Evolutionary conservation across 768 basidiomycete species (phyloP).

Genomic region (Favolaschia claudopus): DNA sequence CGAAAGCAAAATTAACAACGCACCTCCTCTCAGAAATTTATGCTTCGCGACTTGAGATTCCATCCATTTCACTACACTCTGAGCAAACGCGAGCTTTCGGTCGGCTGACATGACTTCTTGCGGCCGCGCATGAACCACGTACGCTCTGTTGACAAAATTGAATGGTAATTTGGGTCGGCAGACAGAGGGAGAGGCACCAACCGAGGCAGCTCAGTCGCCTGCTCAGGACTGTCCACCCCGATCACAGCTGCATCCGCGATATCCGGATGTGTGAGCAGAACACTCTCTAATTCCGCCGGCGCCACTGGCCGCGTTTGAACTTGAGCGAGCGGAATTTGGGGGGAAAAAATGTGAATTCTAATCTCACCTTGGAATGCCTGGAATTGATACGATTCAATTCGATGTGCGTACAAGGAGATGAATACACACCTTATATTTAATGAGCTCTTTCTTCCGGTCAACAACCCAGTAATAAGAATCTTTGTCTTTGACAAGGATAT

Average conservation of each 20-base stretch:
- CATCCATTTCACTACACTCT: conserved; percentile 4
- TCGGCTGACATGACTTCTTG: background rate
- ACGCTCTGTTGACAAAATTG: background rate
- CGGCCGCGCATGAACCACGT: conserved; percentile 6
- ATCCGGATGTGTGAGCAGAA: conserved; percentile 64
- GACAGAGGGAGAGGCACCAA: background rate
- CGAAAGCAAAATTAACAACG: background rate
- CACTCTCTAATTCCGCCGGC: conserved; percentile 72
- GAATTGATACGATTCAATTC: background rate
- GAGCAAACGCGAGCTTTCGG: background rate
- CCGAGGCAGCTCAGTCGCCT: conserved; percentile 50
- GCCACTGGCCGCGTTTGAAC: conserved; percentile 58
- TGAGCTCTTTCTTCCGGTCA: conserved; percentile 66
- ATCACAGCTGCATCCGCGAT: conserved; percentile 75
- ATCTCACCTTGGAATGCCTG: conserved; percentile 22
- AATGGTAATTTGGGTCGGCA: background rate
- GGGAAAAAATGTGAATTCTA: background rate
- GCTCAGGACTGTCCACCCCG: conserved; percentile 55
- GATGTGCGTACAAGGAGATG: background rate
- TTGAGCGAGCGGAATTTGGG: background rate
- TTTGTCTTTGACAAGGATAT: conserved; percentile 61
- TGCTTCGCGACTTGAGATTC: conserved; percentile 6
- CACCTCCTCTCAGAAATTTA: conserved; percentile 13
- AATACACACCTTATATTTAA: conserved; percentile 61
- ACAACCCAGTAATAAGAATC: conserved; percentile 69